Evolutionary conservation across 2,329 filamentous ascomycete species (phyloP).

Genomic region (Gnomoniopsis sp.): DNA sequence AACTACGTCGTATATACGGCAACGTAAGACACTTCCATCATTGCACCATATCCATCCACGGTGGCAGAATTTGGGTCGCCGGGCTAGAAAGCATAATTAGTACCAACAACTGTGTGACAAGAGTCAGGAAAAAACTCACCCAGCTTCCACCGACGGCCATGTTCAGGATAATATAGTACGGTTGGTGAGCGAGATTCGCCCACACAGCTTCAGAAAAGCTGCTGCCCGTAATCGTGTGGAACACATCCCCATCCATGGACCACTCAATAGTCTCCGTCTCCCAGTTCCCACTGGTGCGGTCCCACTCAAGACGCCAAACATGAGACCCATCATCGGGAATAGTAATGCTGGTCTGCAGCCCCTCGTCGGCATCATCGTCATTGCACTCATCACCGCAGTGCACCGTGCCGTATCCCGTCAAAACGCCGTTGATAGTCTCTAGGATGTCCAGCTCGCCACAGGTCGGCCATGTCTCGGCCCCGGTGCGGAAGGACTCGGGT

Average conservation of each 20-base stretch:
- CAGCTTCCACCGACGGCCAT: constrained; percentile 29
- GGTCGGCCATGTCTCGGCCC: constrained; percentile 40
- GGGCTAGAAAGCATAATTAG: constrained; percentile 19
- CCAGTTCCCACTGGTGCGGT: constrained; percentile 43
- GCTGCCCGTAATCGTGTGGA: constrained; percentile 39
- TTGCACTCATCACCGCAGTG: constrained; percentile 50
- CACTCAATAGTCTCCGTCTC: constrained; percentile 45
- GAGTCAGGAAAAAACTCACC: constrained; percentile 21
- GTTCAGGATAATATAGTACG: constrained; percentile 27
- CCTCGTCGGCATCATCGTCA: constrained; percentile 34
- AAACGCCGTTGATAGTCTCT: constrained; percentile 44
- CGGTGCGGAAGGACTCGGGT: constrained; percentile 42
- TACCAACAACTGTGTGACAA: too few relatives aligned
- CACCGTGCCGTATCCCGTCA: constrained; percentile 43
- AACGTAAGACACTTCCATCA: constrained; percentile 30
- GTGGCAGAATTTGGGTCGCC: constrained; percentile 26
- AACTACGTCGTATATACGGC: constrained; percentile 18
- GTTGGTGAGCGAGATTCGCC: constrained; percentile 31
- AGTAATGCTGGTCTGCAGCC: constrained; percentile 32
- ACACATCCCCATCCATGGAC: constrained; percentile 42
- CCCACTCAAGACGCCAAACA: constrained; percentile 44
- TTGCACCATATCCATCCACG: constrained; percentile 25
- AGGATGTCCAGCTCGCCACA: constrained; percentile 51
- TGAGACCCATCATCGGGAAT: constrained; percentile 46
- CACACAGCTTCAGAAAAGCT: constrained; percentile 40